Base-by-base conservation (phyloP, 169 alveolate species). In the Plasmodium adleri region DNA sequence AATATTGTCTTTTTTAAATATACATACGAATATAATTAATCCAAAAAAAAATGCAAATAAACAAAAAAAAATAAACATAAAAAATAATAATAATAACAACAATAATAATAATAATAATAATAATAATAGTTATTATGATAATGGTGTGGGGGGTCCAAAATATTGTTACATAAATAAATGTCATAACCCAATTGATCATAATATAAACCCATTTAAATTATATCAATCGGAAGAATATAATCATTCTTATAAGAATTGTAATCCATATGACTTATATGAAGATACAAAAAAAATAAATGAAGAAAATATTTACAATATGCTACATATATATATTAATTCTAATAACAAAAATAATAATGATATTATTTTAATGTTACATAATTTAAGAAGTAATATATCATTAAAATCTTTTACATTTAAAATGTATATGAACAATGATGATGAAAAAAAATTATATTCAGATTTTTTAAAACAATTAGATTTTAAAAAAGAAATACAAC, bases 1-100 rank as follows among this genome's bases (percentile, higher is more conserved):
- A 43, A 50, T 68, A 9, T 10, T 83, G 9, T 83, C 91, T 1
- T 63, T 83, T 68, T 47, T 83, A 62, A 43, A n/a, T 72, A 68
- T 83, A 26, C 91, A 83, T 20, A 54, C 60, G 49, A 39, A 1
- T 17, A 56, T 58, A 8, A 17, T 73, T 17, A 56, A 56, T 56
- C 47, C 47, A 5, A 5, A 2, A 0, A 0, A 0, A 7, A 5
- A 39, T 39, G 1, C 5, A 39, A 39, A 39, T 6, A 39, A 39
- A 9, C 47, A 39, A 39, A 39, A 6, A 5, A 5, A 39, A 5
- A 39, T 5, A 39, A 56, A 56, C 0, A 56, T n/a, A n/a, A n/a
- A n/a, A n/a, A 9, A 15, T 56, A n/a, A 56, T 56, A 56, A 56
- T 56, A 56, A 22, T 56, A 54, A 9, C 6, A 17, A 17, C 6